Conservation (phyloP, 73 alveolate genomes). For the Paramecium primaurelia region DNA sequence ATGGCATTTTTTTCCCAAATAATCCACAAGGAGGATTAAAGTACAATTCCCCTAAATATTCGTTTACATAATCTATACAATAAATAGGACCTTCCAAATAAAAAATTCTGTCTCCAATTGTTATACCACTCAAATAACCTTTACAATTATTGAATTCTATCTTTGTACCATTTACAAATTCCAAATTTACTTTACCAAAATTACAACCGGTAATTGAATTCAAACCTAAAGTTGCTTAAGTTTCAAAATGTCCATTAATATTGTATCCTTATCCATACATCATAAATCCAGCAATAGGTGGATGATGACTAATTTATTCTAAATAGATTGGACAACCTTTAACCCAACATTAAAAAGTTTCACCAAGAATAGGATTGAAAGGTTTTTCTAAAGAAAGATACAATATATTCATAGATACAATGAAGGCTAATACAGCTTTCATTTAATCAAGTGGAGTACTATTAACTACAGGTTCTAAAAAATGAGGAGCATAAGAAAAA, state of each 20-base stretch:
- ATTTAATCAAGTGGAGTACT: conserved; percentile 66
- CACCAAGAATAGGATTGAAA: conserved; percentile 86
- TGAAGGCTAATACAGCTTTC: conserved; percentile 62
- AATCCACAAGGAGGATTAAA: conserved; percentile 29
- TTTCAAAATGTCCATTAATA: conserved; percentile 55
- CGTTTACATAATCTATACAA: neutral
- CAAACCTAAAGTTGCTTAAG: conserved; percentile 24
- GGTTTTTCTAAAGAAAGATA: conserved; percentile 73
- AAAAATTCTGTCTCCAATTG: conserved; percentile 37
- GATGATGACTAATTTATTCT: conserved; percentile 60
- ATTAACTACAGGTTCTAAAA: conserved; percentile 68
- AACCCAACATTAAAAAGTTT: conserved; percentile 73
- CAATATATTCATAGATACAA: conserved; percentile 58
- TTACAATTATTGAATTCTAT: neutral
- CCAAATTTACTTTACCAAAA: neutral
- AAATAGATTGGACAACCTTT: conserved; percentile 58
- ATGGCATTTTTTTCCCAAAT: neutral
- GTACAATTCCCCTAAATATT: neutral
- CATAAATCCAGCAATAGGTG: conserved; percentile 54
- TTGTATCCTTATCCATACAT: conserved; percentile 40
- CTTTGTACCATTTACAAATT: neutral
- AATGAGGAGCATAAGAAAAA: conserved; percentile 68
- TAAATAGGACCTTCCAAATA: conserved; percentile 10
- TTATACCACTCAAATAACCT: conserved; percentile 21
- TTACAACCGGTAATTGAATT: conserved; percentile 48